phyloP scores from a whole-genome alignment of 331 rosid species.

The Malus hybrid region DNA sequence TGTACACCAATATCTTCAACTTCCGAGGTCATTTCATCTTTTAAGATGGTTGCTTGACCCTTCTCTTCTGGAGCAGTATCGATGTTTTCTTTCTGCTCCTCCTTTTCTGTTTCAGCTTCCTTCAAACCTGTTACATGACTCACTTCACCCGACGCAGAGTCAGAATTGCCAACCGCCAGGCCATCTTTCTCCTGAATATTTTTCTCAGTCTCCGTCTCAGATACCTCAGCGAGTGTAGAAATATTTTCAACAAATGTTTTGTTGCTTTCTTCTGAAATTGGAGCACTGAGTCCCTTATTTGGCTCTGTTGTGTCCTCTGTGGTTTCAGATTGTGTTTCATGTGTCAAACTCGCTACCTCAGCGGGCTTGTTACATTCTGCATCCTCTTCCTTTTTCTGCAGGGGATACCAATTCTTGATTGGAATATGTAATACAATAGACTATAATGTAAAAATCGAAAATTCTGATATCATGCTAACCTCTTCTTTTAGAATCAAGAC shows the following conservation, averaged over 20 bases:
- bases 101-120: conserved; percentile 7
- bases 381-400: not conserved
- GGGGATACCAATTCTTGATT: not conserved
- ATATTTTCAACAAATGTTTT: not conserved
- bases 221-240: not conserved
- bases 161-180: not conserved
- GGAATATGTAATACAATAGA: not conserved
- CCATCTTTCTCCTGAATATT: not conserved
- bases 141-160: not conserved
- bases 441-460: not conserved
- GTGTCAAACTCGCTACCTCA: conserved; percentile 6
- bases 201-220: conserved; percentile 4
- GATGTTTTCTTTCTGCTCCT: not conserved
- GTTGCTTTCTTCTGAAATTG: conserved; percentile 1
- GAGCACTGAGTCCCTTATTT: not conserved
- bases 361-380: conserved; percentile 6
- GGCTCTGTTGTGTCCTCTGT: conserved; percentile 7
- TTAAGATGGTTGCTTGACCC: not conserved
- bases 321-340: not conserved
- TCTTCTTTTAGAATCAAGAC: conserved; percentile 8
- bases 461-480: conserved; percentile 11
- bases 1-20: not conserved
- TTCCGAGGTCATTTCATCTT: not conserved
- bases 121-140: conserved; percentile 1
- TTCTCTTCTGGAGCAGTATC: not conserved